These are phyloP conservation scores for Protostelium mycophagum DNA, from an alignment of 78 protist genomes.

Conservation along the genomic window DNA sequence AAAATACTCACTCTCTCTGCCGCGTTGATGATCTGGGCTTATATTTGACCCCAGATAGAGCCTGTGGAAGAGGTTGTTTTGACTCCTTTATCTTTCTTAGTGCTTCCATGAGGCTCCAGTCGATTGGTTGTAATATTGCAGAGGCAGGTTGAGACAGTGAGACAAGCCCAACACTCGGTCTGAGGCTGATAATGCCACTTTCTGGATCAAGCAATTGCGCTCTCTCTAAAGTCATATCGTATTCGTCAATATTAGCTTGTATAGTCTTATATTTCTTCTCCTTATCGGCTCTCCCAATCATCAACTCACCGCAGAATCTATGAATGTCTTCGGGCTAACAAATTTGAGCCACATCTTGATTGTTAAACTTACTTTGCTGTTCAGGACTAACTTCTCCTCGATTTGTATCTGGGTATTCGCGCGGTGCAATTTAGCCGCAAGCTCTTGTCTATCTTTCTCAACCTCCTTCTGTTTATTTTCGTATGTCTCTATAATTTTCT, in stretches of 20 bases:
- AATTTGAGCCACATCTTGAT: neutral
- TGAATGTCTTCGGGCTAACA: neutral
- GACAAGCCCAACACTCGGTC: neutral
- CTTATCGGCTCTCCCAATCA: neutral
- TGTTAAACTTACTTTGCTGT: neutral
- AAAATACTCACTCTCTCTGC: too few relatives aligned
- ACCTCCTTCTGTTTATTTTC: neutral
- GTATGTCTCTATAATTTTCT: neutral
- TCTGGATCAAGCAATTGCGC: neutral
- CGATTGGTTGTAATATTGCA: neutral
- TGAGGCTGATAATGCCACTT: neutral
- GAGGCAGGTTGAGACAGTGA: neutral
- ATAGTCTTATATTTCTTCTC: neutral
- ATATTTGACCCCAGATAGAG: neutral
- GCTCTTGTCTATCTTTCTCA: neutral
- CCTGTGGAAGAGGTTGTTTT: neutral
- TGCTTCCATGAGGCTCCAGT: neutral
- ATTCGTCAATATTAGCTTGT: neutral
- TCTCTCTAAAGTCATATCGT: neutral
- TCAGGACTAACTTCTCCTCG: neutral
- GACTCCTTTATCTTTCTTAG: neutral
- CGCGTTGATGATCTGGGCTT: too few relatives aligned
- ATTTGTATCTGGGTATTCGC: neutral
- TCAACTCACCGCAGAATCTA: neutral
- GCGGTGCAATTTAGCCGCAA: neutral